phyloP scores from a whole-genome alignment of 2,329 filamentous ascomycete genomes.

The Trichoderma koningii region DNA sequence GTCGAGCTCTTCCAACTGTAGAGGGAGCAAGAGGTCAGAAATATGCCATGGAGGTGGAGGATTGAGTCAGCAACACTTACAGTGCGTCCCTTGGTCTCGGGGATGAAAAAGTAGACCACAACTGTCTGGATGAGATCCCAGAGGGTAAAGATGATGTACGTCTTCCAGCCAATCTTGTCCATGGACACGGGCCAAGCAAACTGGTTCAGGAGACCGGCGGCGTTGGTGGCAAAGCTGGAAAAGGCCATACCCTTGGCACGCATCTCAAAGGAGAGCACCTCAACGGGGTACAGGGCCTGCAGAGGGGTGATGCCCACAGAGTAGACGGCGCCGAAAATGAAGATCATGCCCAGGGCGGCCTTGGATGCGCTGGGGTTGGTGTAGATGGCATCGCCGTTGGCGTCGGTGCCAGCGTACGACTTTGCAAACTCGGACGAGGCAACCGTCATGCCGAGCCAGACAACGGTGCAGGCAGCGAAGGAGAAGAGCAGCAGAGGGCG shows the following conservation, averaged over 20 bases:
- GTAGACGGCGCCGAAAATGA: slow-evolving; percentile 56
- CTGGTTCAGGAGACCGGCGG: slow-evolving; percentile 49
- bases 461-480: slow-evolving; percentile 49
- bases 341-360: slow-evolving; percentile 55
- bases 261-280: slow-evolving; percentile 54
- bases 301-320: slow-evolving; percentile 46
- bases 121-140: slow-evolving; percentile 43
- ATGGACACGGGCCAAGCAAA: slow-evolving; percentile 51
- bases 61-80: slow-evolving; percentile 28
- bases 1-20: slow-evolving; percentile 54
- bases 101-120: slow-evolving; percentile 35
- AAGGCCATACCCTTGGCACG: slow-evolving; percentile 58
- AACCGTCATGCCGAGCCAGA: slow-evolving; percentile 55
- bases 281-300: slow-evolving; percentile 50
- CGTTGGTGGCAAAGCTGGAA: slow-evolving; percentile 46
- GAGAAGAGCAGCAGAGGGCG: slow-evolving; percentile 55
- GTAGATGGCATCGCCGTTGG: slow-evolving; percentile 34
- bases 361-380: slow-evolving; percentile 46
- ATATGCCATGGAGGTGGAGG: neutral
- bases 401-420: slow-evolving; percentile 37
- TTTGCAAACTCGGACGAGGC: slow-evolving; percentile 44
- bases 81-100: slow-evolving; percentile 47
- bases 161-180: slow-evolving; percentile 53
- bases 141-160: slow-evolving; percentile 53
- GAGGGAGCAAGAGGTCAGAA: neutral